Evolutionary conservation across 768 basidiomycete genomes (phyloP), one percentile per base, ranked within the genome.

Genomic region (Serendipita sp.): DNA sequence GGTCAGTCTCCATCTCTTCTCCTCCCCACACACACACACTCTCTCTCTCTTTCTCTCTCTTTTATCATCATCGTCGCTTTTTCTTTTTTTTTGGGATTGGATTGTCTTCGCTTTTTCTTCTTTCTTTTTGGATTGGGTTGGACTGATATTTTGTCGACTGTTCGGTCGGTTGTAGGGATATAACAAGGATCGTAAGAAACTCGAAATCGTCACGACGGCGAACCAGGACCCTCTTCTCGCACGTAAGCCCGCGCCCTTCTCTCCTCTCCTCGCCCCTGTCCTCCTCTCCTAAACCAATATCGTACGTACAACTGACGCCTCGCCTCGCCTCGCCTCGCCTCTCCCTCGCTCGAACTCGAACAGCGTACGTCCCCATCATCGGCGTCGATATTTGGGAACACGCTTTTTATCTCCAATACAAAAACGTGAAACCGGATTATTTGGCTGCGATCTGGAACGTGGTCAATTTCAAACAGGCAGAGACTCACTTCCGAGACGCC

Each of bases 331-430:
- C 23, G 27, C 40, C 27, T 58, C 48, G 11, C 8, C 15, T 64
- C 34, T 27, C 10, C 3, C 3, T 36, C 33, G 23, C 36, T 18
- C 55, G 36, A 44, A 3, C 16, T 64, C 31, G 50, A 64, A 10
- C 70, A 89, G 89, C 86, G 2, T 89, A 93, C 74, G 79, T 81
- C 16, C 93, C 95, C 18, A 86, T 99, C 71, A 83, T 99, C 72
- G 96, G 96, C 37, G 85, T 98, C 68, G 95, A 99, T 75, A 87
- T 98, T 70, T 98, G 95, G 95, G 91, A 93, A 74, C 91, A 94
- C 74, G 86, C 86, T 16, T 88, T 85, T 74, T 88, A 89, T 73
- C 68, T 74, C 58, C 75, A 89, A 81, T 92, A 90, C 78, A 81
- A 88, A 77, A 94, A 94, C 70, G 88, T 93, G 70, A 98, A 98